These are phyloP conservation scores for Lantana camara DNA, from an alignment of 257 asterid species.

Conservation along the genomic window DNA sequence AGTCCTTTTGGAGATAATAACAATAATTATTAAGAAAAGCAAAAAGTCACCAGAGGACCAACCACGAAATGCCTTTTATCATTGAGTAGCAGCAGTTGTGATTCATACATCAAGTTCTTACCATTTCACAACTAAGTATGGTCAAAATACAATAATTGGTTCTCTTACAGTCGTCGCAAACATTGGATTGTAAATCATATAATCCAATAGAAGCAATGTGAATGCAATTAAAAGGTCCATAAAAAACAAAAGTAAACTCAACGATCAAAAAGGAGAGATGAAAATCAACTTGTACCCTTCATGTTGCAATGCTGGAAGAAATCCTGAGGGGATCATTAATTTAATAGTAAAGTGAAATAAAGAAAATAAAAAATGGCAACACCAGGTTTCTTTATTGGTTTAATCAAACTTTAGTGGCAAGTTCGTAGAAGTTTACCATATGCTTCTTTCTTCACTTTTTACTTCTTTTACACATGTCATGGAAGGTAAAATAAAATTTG, in stretches of 20 bases:
- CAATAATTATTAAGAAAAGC: background rate
- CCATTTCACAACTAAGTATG: too few relatives aligned
- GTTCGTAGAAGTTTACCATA: background rate
- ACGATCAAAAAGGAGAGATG: background rate
- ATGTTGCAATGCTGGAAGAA: conserved; percentile 8
- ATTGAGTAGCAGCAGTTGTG: conserved; percentile 1
- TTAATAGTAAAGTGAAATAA: background rate
- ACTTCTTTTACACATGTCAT: conserved; percentile 8
- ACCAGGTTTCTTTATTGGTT: conserved; percentile 9
- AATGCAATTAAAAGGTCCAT: background rate
- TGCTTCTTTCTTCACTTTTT: background rate
- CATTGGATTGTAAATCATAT: conserved; percentile 2
- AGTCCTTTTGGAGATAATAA: background rate
- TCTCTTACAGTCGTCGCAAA: conserved; percentile 10
- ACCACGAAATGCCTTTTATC: background rate
- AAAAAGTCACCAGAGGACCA: background rate
- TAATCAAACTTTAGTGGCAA: conserved; percentile 1
- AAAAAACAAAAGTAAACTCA: background rate
- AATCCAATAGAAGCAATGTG: conserved; percentile 7
- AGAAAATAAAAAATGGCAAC: conserved; percentile 1
- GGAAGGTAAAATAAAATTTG: background rate
- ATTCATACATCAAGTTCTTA: background rate
- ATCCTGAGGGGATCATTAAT: background rate
- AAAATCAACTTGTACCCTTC: conserved; percentile 10
- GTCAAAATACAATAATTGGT: background rate